These are phyloP conservation scores for Cryptococcus deneoformans DNA, from an alignment of 1,284 basidiomycete genomes.

Conservation along the genomic window DNA sequence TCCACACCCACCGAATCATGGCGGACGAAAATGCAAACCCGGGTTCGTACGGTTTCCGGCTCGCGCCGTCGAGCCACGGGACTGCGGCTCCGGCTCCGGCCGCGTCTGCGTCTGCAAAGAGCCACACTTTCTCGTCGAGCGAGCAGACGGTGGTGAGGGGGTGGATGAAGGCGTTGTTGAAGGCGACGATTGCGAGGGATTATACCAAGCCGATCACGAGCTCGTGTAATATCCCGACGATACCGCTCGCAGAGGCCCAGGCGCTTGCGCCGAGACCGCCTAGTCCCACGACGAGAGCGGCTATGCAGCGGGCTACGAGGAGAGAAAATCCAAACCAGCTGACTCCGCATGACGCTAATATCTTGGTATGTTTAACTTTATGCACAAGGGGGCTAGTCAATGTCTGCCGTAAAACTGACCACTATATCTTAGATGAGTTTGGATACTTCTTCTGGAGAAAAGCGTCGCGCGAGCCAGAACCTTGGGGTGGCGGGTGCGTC, in stretches of 20 bases:
- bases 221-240: constrained; percentile 95
- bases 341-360: constrained; percentile 76
- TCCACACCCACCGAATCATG: constrained; percentile 83
- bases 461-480: constrained; percentile 19
- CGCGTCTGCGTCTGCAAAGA: constrained; percentile 57
- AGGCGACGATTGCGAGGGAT: constrained; percentile 92
- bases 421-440: constrained; percentile 42
- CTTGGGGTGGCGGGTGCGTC: constrained; percentile 9
- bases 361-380: constrained; percentile 65
- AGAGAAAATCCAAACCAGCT: constrained; percentile 88
- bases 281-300: constrained; percentile 80
- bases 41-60: constrained; percentile 91
- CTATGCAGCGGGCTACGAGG: constrained; percentile 82
- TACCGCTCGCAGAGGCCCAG: constrained; percentile 90
- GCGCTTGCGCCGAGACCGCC: constrained; percentile 94
- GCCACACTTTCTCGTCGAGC: constrained; percentile 87
- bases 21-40: constrained; percentile 90
- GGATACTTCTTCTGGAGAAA: constrained; percentile 37
- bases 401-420: constrained; percentile 14
- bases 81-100: background rate
- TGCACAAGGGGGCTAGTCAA: background rate
- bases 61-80: constrained; percentile 54
- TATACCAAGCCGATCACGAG: constrained; percentile 91
- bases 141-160: constrained; percentile 76
- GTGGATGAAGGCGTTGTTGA: constrained; percentile 99